phyloP scores from a whole-genome alignment of 2,329 filamentous ascomycete species.

The Penicillium sclerotigenum region DNA sequence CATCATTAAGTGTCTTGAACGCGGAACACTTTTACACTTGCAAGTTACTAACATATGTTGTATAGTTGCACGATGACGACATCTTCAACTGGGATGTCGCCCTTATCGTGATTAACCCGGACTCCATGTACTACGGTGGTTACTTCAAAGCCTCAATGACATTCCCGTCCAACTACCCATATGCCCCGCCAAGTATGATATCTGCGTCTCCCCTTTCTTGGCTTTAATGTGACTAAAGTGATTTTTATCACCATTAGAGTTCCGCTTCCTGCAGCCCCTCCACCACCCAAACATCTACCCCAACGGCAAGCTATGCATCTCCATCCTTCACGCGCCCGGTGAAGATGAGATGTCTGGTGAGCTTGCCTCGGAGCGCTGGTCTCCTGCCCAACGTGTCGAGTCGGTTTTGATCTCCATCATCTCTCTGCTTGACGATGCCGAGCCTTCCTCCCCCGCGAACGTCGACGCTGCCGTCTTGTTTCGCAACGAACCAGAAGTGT shows the following conservation, averaged over 20 bases:
- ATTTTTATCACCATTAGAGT: slow-evolving; percentile 50
- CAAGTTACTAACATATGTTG: slow-evolving; percentile 6
- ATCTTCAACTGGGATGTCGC: slow-evolving; percentile 84
- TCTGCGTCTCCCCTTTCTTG: background rate
- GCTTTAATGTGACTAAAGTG: background rate
- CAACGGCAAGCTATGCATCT: slow-evolving; percentile 90
- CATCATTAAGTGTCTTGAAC: background rate
- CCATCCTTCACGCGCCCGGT: slow-evolving; percentile 87
- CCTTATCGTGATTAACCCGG: slow-evolving; percentile 87
- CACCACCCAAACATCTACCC: slow-evolving; percentile 93
- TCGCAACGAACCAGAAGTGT: slow-evolving; percentile 66
- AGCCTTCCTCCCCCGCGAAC: slow-evolving; percentile 90
- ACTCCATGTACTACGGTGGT: slow-evolving; percentile 86
- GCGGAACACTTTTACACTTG: background rate
- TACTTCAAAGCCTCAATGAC: slow-evolving; percentile 89
- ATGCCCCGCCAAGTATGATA: slow-evolving; percentile 65
- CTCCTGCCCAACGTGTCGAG: slow-evolving; percentile 88
- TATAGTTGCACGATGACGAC: slow-evolving; percentile 71
- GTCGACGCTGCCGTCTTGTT: slow-evolving; percentile 88
- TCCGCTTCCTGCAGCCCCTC: slow-evolving; percentile 76
- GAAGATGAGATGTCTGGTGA: slow-evolving; percentile 93
- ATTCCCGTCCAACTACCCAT: slow-evolving; percentile 87
- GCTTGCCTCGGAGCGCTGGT: slow-evolving; percentile 86
- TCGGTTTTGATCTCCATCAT: slow-evolving; percentile 91
- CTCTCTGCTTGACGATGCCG: slow-evolving; percentile 86